Base-by-base conservation (phyloP, 2,329 filamentous ascomycete genomes). In the Scorias spongiosa region DNA sequence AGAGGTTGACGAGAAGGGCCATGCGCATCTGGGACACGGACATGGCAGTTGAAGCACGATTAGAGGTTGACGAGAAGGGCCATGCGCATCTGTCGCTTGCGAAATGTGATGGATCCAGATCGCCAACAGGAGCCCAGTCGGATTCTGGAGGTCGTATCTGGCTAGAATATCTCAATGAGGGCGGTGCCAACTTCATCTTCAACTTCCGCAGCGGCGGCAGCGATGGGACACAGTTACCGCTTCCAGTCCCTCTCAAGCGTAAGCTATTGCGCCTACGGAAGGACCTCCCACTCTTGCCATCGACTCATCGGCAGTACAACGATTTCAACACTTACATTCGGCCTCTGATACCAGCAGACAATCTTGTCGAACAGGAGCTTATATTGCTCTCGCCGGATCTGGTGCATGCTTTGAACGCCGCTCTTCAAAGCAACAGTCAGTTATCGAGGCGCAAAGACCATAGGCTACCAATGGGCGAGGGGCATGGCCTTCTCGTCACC, bases 131-230 rank as follows among this genome's bases (percentile, higher is more conserved):
- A 4, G 20, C 20, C 20, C 20, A 26, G 7, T 7, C 20, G 20
- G 20, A 26, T 4, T 3, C 20, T 26, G 20, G 20, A 26, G 20
- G 20, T 36, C 32, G 15, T 36, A 15, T 36, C 5, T 36, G 29
- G 12, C 46, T 60, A 37, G 50, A 57, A 14, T 63, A 62, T 41
- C 49, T 60, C n/a, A 55, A 58, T 40, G 60, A 63, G 53, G 60
- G 60, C 42, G 60, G 59, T 37, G 61, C 61, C 10, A 64, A 64
- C 45, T 49, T 62, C 40, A 50, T 64, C 29, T 61, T 57, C 48
- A 46, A 48, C 1, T 53, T 63, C 5, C 17, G 20, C 6, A 37
- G 47, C 1, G 42, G 44, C 4, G 42, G 43, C 7, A 12, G 32
- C 15, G 9, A 15, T 12, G 32, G 9, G 15, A 26, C 3, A 7